Evolutionary conservation across 352 stramenopile genomes (phyloP).

Genomic region (Discostella stelligera): DNA sequence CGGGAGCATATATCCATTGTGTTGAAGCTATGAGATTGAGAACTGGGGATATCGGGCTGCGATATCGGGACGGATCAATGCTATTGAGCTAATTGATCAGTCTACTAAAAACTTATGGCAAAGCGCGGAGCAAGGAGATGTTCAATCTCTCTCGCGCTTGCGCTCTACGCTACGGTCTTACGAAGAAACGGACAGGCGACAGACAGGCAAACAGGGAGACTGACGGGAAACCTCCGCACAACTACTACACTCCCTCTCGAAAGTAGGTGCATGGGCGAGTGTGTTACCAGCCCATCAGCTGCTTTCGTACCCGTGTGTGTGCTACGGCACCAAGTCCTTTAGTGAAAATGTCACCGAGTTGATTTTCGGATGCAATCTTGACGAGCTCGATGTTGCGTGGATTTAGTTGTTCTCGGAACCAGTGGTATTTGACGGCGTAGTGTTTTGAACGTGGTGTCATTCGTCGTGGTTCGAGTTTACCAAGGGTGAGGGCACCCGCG

Average conservation of each 20-base stretch:
- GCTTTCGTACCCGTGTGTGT: constrained; percentile 24
- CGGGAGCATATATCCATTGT: no score
- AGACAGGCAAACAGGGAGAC: no score
- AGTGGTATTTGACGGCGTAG: constrained; percentile 60
- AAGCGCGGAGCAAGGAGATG: no score
- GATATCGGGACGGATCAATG: no score
- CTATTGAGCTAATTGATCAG: no score
- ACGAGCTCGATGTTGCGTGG: constrained; percentile 26
- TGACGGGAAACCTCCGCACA: neutral
- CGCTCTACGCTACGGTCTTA: no score
- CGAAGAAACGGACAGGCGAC: no score
- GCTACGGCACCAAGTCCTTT: constrained; percentile 22
- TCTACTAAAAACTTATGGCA: no score
- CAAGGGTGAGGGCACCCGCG: constrained; percentile 35
- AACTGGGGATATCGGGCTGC: no score
- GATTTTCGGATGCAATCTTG: constrained; percentile 18
- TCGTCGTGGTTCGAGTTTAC: constrained; percentile 11
- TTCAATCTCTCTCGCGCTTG: no score
- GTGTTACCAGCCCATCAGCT: constrained; percentile 51
- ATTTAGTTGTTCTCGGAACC: constrained; percentile 3
- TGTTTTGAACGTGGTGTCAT: constrained; percentile 50
- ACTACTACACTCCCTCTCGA: constrained; percentile 14
- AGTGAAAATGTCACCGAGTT: constrained; percentile 51
- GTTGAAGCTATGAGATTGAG: no score
- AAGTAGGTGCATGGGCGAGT: neutral